Evolutionary conservation across 1,284 basidiomycete species (phyloP), one percentile per base, ranked within the genome.

Genomic region (Afroboletus lepidellus): DNA sequence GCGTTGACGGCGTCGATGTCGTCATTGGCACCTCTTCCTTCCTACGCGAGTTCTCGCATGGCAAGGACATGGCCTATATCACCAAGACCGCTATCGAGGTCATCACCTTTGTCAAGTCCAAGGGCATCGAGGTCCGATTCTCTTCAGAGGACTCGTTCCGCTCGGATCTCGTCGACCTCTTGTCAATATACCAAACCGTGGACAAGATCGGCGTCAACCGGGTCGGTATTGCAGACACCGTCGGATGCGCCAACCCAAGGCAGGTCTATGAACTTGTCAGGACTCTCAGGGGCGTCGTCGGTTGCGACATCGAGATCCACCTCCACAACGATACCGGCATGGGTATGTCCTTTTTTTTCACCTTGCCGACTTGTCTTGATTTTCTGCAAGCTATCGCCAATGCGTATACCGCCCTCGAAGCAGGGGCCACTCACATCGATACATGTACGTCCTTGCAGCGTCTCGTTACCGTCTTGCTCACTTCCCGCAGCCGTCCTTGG

Each of bases 1-100:
- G 92, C 71, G 96, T 99, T 46, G 95, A 99, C 70, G 97, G 97
- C 72, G 97, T 99, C 61, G 97, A 99, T 72, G 94, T 99, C 64
- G 97, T 99, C 72, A 99, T 99, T 65, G 97, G 97, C 48, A 99
- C 97, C 3, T 98, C 94, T 39, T 98, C 94, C 52, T 99, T 98
- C 87, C 85, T 99, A 52, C 90, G 97, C 60, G 95, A 99, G 75
- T 98, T 96, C 81, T 98, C 96, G 41, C 97, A 99, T 74, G 97
- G 97, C 66, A 99, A 99, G 85, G 97, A 99, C 74, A 99, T 99
- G 93, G 81, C 94, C 49, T 99, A 98, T 79, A 99, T 99, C 77
- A 98, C 97, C 81, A 98, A 98, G 84, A 91, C 88, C 33, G 90
- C 96, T 57, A 94, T 98, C 67, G 96, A 98, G 75, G 97, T 99